Evolutionary conservation across 345 rosid genomes (phyloP), one percentile per base, ranked within the genome.

Genomic region (Populus alba): DNA sequence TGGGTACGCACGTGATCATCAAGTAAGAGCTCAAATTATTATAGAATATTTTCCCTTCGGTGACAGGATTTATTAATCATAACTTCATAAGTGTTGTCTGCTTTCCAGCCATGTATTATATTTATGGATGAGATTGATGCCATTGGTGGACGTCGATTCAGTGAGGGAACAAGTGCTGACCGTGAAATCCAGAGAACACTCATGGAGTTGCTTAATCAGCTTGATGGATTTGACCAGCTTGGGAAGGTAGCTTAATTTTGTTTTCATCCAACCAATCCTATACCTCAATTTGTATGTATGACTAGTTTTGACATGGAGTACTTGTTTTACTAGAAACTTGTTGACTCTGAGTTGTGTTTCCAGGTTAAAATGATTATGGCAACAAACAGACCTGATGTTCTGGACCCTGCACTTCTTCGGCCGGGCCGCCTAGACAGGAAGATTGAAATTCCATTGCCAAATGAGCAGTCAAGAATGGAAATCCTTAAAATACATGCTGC

Each of bases 61-160:
- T 62, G 16, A 18, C 49, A n/a, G n/a, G 37, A 39, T 62, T 43
- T 23, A 23, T 59, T n/a, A n/a, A 23, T 23, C 7, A 33, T 20
- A 17, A n/a, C 37, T 41, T 16, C 2, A 25, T 41, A 8, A 22
- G 1, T 45, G 12, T 23, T 68, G 80, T 80, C 23, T 75, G 22
- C 59, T 15, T 33, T 7, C 78, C 66, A 96, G 98, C 99, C 99
- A 38, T 96, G 99, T 81, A 96, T 94, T 81, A 96, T 96, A 70
- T 96, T 96, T 85, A 96, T 96, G 99, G 99, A 96, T 88, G 98
- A 96, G 84, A 96, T 96, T 78, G 99, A 96, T 92, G 99, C 99
- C 51, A 96, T 96, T 84, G 98, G 99, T 79, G 98, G 99, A 37
- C 97, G 98, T 71, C 99, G 99, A 79, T 96, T 94, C 73, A 96